Evolutionary conservation across 176 grass and related monocot genomes (phyloP).

Genomic region (Oryza longistaminata): DNA sequence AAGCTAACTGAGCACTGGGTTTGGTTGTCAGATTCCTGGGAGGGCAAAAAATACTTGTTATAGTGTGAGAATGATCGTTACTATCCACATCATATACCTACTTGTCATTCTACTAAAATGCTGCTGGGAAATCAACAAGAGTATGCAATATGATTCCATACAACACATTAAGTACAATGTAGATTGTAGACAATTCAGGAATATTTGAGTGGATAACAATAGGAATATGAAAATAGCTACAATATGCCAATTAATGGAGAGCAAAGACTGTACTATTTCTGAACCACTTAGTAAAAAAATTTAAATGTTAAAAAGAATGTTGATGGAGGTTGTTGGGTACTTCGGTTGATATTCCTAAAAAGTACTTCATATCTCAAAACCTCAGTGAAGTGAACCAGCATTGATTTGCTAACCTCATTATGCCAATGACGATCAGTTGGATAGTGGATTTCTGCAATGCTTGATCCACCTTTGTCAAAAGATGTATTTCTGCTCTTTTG

Average conservation of each 20-base stretch:
- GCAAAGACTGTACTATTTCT: not conserved
- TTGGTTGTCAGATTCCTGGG: constrained; percentile 56
- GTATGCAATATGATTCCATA: not conserved
- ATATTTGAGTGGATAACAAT: not conserved
- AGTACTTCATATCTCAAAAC: not conserved
- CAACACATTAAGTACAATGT: not conserved
- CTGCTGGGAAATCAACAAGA: not conserved
- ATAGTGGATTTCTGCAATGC: constrained; percentile 44
- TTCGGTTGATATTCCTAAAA: not conserved
- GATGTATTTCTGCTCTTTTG: constrained; percentile 59
- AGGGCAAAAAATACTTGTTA: not conserved
- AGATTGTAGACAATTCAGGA: not conserved
- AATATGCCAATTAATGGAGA: not conserved
- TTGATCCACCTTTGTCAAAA: constrained; percentile 47
- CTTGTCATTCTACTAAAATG: not conserved
- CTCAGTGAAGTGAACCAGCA: not conserved
- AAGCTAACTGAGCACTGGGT: constrained; percentile 58
- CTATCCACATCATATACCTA: not conserved
- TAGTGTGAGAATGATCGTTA: not conserved
- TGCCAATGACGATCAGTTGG: constrained; percentile 20
- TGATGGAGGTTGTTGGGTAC: not conserved
- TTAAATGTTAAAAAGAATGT: too few species aligned
- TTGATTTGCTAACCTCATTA: constrained; percentile 50
- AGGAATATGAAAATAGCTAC: not conserved
- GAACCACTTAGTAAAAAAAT: not conserved